Evolutionary conservation across 345 rosid genomes (phyloP).

Genomic region (Salix udensis): DNA sequence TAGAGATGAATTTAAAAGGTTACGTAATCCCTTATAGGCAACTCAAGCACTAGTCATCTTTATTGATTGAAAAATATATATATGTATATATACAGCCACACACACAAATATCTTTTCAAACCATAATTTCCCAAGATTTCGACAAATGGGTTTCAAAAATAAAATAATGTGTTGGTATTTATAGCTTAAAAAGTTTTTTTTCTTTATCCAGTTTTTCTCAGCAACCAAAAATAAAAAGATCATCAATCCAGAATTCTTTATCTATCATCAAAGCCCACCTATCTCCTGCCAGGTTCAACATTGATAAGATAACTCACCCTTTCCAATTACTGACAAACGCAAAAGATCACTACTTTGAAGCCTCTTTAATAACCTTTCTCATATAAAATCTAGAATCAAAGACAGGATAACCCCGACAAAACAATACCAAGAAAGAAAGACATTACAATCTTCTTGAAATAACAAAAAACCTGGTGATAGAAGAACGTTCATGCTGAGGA

Average conservation of each 20-base stretch:
- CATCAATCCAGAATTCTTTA: not conserved
- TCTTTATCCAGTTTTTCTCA: not conserved
- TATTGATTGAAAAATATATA: not conserved
- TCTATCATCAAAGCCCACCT: not conserved
- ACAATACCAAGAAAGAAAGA: not conserved
- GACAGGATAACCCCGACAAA: not conserved
- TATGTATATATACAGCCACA: not conserved
- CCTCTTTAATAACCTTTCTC: not conserved
- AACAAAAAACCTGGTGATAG: constrained; percentile 43
- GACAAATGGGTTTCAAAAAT: not conserved
- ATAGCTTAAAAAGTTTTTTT: not conserved
- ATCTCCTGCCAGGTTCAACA: not conserved
- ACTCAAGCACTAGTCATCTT: not conserved
- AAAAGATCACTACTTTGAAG: not conserved
- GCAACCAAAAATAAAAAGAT: not conserved
- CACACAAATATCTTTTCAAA: not conserved
- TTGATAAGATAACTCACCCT: not conserved
- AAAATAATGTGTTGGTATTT: not conserved
- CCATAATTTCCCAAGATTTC: not conserved
- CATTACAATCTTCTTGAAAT: not conserved
- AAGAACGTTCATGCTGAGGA: constrained; percentile 41
- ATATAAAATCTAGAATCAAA: not conserved
- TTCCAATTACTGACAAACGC: not conserved
- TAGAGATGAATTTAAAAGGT: not conserved
- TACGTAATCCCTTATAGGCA: not conserved